Percentiles rank a stretch among this genome's conserved stretches.
Evolutionary conservation across 495 filamentous ascomycete genomes (phyloP).

Genomic region (Lasiosphaeria miniovina): DNA sequence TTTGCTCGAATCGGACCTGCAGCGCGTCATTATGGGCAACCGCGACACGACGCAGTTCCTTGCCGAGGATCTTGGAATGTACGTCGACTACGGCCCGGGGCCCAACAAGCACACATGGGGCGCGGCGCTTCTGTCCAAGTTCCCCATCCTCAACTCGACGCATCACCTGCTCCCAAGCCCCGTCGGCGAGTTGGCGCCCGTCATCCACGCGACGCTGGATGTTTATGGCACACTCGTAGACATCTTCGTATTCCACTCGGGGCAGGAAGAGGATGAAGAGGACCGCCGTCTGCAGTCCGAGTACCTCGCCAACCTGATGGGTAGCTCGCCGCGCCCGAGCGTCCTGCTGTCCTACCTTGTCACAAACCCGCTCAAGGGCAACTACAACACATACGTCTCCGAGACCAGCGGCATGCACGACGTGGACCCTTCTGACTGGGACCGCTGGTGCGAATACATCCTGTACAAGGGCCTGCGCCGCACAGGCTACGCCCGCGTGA

Average conservation of each 20-base stretch:
- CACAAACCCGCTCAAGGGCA: constrained; percentile 83
- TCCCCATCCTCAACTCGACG: constrained; percentile 95
- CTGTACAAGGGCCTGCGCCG: constrained; percentile 86
- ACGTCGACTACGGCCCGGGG: constrained; percentile 94
- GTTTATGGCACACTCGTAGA: constrained; percentile 88
- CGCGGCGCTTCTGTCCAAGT: constrained; percentile 87
- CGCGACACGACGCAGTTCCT: constrained; percentile 94
- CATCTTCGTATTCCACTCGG: constrained; percentile 97
- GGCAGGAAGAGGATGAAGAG: constrained; percentile 95
- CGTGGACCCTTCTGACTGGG: constrained; percentile 91
- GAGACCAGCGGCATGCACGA: constrained; percentile 88
- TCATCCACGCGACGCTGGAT: constrained; percentile 92
- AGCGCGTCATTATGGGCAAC: constrained; percentile 99
- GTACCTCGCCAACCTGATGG: constrained; percentile 89
- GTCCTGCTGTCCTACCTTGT: constrained; percentile 92
- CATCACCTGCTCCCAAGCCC: constrained; percentile 93
- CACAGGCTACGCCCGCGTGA: constrained; percentile 87
- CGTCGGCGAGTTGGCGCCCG: constrained; percentile 90
- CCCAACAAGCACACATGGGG: constrained; percentile 99
- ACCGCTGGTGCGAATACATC: constrained; percentile 99
- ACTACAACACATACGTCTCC: constrained; percentile 96
- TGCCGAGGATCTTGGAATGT: constrained; percentile 96
- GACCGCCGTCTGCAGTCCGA: constrained; percentile 85
- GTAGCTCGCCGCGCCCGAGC: constrained; percentile 70
- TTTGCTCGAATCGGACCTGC: constrained; percentile 87